Evolutionary conservation across 1,284 basidiomycete species (phyloP), one percentile per base, ranked within the genome.

Genomic region (Leccinum colubrinum): DNA sequence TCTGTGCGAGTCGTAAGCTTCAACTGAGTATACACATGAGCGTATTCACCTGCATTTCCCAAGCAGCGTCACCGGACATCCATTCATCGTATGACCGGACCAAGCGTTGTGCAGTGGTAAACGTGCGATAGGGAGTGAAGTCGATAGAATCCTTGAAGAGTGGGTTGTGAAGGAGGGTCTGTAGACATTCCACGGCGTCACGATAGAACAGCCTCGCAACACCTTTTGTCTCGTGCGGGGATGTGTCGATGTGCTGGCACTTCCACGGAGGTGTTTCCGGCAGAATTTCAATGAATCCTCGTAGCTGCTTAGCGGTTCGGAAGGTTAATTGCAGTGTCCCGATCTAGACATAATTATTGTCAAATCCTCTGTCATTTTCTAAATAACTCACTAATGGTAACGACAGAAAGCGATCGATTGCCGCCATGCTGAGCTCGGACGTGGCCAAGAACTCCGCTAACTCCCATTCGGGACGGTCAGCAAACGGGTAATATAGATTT

Each of bases 21-120:
- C 37, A 39, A 39, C 37, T 39, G 37, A 39, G 37, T 39, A 39
- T 39, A 39, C 37, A 39, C 14, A 39, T 14, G 3, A 39, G 37
- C 6, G 14, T 39, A 39, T 39, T 39, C 37, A 39, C 37, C 37
- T 39, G 37, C 37, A 39, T 39, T 39, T 46, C 17, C 43, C 43
- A 46, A n/a, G 43, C 17, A 17, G 17, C 17, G 17, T 46, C 43
- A 46, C 43, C 17, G 17, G 61, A 59, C 62, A 63, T 63, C 56
- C 62, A 63, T 35, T 62, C 15, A 15, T 14, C 25, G 14, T 62
- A 63, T 25, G 58, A 33, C 12, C 7, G 5, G 20, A 59, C 41
- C 4, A 59, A 22, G 20, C 30, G 6, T 48, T 59, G 37, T n/a
- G 59, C 43, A 15, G 41, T 48, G 5, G 37, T 56, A 50, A 56